A percentile compares a stretch with the other conserved stretches of the same genome.
These are phyloP conservation scores for Domatiomyces globalis DNA, from an alignment of 2,329 filamentous ascomycete genomes.

Conservation along the genomic window DNA sequence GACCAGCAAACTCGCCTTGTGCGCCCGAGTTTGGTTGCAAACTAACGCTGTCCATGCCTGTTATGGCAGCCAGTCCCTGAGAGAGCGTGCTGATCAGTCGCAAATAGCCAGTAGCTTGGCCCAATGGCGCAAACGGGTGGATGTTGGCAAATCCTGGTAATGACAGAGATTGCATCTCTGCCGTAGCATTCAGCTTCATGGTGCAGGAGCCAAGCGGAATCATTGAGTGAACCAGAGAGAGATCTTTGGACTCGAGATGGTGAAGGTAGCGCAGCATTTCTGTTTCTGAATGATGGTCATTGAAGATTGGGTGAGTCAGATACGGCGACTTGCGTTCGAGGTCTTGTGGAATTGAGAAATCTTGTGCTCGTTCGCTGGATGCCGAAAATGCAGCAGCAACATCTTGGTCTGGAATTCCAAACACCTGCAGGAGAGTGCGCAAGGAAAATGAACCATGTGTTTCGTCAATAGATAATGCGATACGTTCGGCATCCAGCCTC, in stretches of 20 bases:
- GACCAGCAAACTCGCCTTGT: constrained; percentile 84
- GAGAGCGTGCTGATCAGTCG: constrained; percentile 60
- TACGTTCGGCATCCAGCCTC: constrained; percentile 42
- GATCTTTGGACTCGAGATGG: constrained; percentile 83
- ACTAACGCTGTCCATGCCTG: constrained; percentile 77
- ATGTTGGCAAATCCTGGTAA: constrained; percentile 61
- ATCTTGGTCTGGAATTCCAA: constrained; percentile 20
- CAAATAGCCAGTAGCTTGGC: constrained; percentile 53
- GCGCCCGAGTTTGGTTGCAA: constrained; percentile 92
- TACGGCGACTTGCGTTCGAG: constrained; percentile 61
- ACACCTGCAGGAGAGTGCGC: constrained; percentile 21
- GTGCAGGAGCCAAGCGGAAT: constrained; percentile 94
- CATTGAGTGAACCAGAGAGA: constrained; percentile 93
- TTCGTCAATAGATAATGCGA: constrained; percentile 70
- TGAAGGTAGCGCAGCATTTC: constrained; percentile 88
- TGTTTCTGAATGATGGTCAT: constrained; percentile 86
- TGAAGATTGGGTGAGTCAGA: constrained; percentile 85
- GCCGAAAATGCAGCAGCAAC: constrained; percentile 22
- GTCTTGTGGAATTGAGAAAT: constrained; percentile 19
- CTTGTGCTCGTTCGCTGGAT: constrained; percentile 24
- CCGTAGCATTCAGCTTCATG: constrained; percentile 93
- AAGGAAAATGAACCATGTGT: constrained; percentile 27
- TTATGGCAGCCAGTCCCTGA: constrained; percentile 63
- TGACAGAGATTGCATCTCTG: constrained; percentile 80
- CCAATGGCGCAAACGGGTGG: constrained; percentile 61